These are phyloP conservation scores for Plantago elongata DNA, from an alignment of 257 asterid species.

Conservation along the genomic window DNA sequence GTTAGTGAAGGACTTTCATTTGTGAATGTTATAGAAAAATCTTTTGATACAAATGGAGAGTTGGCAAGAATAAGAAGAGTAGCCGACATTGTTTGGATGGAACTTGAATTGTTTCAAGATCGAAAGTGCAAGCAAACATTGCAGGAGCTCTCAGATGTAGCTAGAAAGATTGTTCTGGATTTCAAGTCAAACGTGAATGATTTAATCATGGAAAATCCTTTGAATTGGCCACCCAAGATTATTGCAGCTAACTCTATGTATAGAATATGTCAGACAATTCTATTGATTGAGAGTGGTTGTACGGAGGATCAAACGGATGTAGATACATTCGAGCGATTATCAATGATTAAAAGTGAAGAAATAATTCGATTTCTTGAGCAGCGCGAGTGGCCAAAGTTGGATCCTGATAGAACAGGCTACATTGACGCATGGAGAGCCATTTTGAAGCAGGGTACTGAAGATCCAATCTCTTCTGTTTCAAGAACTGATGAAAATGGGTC, in stretches of 20 bases:
- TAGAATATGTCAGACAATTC: slow-evolving; percentile 21
- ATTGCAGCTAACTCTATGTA: slow-evolving; percentile 39
- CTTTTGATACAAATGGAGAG: slow-evolving; percentile 13
- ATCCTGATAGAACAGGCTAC: slow-evolving; percentile 16
- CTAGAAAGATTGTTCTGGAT: neutral
- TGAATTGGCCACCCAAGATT: slow-evolving; percentile 18
- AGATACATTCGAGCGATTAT: slow-evolving; percentile 20
- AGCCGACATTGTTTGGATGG: slow-evolving; percentile 27
- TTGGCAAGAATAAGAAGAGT: slow-evolving; percentile 17
- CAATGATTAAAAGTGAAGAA: slow-evolving; percentile 23
- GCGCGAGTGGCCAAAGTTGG: slow-evolving; percentile 20
- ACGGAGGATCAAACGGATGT: neutral
- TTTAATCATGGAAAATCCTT: slow-evolving; percentile 11
- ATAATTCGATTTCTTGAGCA: slow-evolving; percentile 23
- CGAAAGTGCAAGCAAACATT: no score
- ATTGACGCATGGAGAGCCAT: slow-evolving; percentile 23
- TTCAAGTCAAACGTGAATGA: slow-evolving; percentile 3
- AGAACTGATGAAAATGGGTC: neutral
- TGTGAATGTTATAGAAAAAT: slow-evolving; percentile 25
- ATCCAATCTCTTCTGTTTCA: neutral
- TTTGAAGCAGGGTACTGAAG: neutral
- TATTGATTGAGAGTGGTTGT: neutral
- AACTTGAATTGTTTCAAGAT: slow-evolving; percentile 8
- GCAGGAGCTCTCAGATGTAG: neutral
- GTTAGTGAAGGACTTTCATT: slow-evolving; percentile 22